Evolutionary conservation across 352 stramenopile species (phyloP), one percentile per base, ranked within the genome.

Genomic region (Phytophthora chlamydospora): DNA sequence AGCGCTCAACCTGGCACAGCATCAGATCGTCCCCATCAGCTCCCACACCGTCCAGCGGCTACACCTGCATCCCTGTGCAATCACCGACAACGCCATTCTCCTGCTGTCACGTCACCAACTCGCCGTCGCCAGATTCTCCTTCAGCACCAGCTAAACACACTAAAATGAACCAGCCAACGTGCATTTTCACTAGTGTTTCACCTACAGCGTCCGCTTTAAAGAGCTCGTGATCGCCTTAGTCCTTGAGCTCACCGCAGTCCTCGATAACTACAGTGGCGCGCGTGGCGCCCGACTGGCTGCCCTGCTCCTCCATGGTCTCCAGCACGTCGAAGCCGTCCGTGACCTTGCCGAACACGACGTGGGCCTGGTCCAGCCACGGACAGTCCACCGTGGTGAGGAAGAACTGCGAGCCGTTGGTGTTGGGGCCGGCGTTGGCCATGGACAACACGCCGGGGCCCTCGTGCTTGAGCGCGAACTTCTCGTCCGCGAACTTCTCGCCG

Each of bases 401-500:
- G 79, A 99, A 99, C 80, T 99, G 96, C 66, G 91, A 98, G 16
- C 95, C 95, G 75, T 99, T 99, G 1, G 96, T 99, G 85, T 99
- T 91, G 6, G 86, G 89, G 2, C 97, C 97, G 5, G 90, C 89
- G 76, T 99, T 99, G 21, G 97, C 97, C 96, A 99, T 99, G 42
- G 90, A 97, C 12, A 99, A 77, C 10, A 97, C 68, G 45, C 96
- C 96, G 12, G 74, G 69, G 39, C 88, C 80, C 50, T 89, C 78
- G 79, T 99, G 97, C 68, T 90, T 89, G 27, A 99, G 83, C 39
- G 80, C 58, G 55, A 99, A 99, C 69, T 98, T 98, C 76, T 99
- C 92, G 76, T 99, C 97, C 3, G 80, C 60, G 73, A 99, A 99
- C 49, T 91, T 96, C 27, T 78, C 67, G 35, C 96, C 96, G 74